phyloP scores from a whole-genome alignment of 345 rosid species.

The Euphorbia pulcherrima region DNA sequence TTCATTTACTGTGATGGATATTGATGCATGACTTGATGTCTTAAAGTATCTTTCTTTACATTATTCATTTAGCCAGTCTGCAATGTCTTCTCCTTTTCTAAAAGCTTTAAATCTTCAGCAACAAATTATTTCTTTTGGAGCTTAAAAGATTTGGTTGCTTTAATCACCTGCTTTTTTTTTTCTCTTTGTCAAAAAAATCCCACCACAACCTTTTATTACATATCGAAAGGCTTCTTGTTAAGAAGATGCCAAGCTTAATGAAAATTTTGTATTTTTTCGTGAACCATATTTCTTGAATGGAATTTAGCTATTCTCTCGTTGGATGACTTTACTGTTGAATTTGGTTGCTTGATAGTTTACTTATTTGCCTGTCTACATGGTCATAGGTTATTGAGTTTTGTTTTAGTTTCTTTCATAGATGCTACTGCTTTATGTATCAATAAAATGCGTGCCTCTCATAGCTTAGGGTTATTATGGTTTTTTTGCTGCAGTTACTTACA shows the following conservation, averaged over 20 bases:
- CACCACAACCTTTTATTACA: neutral
- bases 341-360: neutral
- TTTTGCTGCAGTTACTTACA: too few relatives aligned
- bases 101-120: neutral
- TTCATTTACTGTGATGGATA: neutral
- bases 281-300: neutral
- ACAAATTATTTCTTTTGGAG: neutral
- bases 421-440: conserved; percentile 4
- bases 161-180: neutral
- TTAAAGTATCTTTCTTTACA: neutral
- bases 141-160: neutral
- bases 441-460: neutral
- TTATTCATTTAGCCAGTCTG: neutral
- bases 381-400: conserved; percentile 11
- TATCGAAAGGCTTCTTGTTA: conserved; percentile 1
- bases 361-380: conserved; percentile 1
- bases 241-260: neutral
- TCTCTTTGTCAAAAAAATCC: neutral
- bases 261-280: neutral
- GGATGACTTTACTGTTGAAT: neutral
- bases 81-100: neutral
- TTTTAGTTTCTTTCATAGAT: conserved; percentile 2
- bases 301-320: neutral
- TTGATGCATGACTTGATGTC: neutral
- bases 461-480: too few relatives aligned